Percentiles rank a stretch among this genome's conserved stretches.
Evolutionary conservation across 208 protist genomes (phyloP).

Genomic region (Trypanosoma scelopori): DNA sequence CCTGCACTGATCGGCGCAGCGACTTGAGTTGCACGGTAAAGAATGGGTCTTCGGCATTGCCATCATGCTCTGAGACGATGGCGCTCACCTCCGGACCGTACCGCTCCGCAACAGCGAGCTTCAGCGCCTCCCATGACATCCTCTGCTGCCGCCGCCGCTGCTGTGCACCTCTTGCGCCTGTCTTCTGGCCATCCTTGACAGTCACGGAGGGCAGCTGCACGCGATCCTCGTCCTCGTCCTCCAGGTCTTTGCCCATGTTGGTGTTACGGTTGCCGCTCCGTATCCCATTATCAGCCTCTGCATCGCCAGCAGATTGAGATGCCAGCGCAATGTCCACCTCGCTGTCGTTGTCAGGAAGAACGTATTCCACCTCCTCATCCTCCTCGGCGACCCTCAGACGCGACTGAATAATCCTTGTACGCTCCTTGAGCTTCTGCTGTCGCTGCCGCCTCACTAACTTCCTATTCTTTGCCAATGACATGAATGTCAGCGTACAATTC

Average conservation of each 20-base stretch:
- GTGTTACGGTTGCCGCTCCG: background rate
- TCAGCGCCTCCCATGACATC: conserved; percentile 68
- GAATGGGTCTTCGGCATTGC: conserved; percentile 94
- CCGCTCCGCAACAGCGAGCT: conserved; percentile 39
- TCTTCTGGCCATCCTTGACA: conserved; percentile 6
- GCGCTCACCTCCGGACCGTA: conserved; percentile 59
- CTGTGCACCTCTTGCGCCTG: background rate
- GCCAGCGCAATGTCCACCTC: conserved; percentile 2
- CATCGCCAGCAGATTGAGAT: background rate
- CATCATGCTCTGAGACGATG: conserved; percentile 96
- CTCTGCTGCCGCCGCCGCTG: conserved; percentile 41
- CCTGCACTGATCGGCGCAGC: conserved; percentile 88
- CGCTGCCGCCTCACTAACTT: conserved; percentile 36
- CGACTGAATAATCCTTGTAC: conserved; percentile 39
- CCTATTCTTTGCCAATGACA: conserved; percentile 23
- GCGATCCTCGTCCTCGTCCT: conserved; percentile 28
- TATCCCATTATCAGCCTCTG: background rate
- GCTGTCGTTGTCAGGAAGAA: conserved; percentile 30
- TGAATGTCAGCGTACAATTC: background rate
- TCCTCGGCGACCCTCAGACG: conserved; percentile 30
- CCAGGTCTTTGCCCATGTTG: background rate
- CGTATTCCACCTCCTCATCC: conserved; percentile 42
- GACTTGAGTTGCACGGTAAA: conserved; percentile 97
- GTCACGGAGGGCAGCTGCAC: conserved; percentile 29
- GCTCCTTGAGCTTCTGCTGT: conserved; percentile 42